Conservation (phyloP, 2,329 filamentous ascomycete species). For the Sordariomycetes sp. region DNA sequence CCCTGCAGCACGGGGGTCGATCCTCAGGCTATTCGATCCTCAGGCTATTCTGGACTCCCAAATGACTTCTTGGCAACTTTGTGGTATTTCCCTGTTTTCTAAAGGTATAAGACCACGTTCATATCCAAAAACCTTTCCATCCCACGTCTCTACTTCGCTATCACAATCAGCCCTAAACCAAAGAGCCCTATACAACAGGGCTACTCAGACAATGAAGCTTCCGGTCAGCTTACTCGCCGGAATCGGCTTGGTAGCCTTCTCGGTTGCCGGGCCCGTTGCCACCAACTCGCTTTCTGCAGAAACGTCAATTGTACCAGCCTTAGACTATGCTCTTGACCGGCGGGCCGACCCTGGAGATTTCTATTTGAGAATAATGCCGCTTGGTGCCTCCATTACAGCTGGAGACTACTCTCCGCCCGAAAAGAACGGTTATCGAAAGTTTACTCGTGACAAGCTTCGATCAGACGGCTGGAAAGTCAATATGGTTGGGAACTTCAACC, state of each 20-base stretch:
- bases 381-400: conserved; percentile 23
- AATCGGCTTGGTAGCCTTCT: neutral
- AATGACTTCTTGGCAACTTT: neutral
- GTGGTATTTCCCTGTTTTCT: too few species aligned
- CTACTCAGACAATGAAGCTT: neutral
- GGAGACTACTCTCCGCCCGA: conserved; percentile 17
- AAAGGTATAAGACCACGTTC: neutral
- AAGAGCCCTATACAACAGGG: neutral
- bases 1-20: too few species aligned
- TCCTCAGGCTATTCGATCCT: too few species aligned
- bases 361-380: conserved; percentile 18
- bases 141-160: neutral
- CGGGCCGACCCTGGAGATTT: neutral
- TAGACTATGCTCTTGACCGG: neutral
- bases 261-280: neutral
- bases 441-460: conserved; percentile 16
- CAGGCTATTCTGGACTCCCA: neutral
- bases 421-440: conserved; percentile 25
- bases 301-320: neutral
- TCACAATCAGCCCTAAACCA: neutral
- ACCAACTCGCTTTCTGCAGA: neutral
- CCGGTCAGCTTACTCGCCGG: neutral
- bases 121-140: neutral
- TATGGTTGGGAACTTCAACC: conserved; percentile 32
- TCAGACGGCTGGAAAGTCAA: conserved; percentile 18